Evolutionary conservation across 1,284 basidiomycete genomes (phyloP), one percentile per base, ranked within the genome.

Genomic region (Paramarasmius palmivorus): DNA sequence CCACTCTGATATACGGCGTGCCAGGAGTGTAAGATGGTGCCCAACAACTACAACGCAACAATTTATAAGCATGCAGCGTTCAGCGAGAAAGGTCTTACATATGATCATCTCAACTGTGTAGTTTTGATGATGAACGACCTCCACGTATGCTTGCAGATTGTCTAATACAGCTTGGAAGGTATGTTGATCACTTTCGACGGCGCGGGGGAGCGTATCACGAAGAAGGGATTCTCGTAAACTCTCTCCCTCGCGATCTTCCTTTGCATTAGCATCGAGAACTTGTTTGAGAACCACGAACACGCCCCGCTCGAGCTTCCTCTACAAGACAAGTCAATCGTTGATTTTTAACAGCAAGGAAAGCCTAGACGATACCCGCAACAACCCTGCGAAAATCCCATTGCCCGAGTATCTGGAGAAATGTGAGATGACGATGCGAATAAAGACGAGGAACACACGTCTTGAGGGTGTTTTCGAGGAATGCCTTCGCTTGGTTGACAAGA

Each of bases 361-460:
- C 41, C 69, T 40, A n/a, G n/a, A n/a, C n/a, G n/a, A n/a, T 59
- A 82, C 86, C 71, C 81, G 85, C 63, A 83, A 77, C 6, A 90
- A 59, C 52, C 75, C 71, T 42, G 75, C 68, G 53, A 87, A 76
- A 7, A 88, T 67, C 4, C 84, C 84, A 52, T 75, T 78, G 45
- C 73, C 73, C 4, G 74, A 74, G 59, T 82, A 83, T 59, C 82
- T 83, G 53, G 10, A 45, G 36, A 26, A 36, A 29, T 14, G n/a
- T n/a, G n/a, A n/a, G n/a, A n/a, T n/a, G n/a, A n/a, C n/a, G n/a
- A n/a, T n/a, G n/a, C n/a, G n/a, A n/a, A n/a, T n/a, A n/a, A n/a
- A n/a, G n/a, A n/a, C n/a, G n/a, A n/a, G n/a, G n/a, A 39, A 54
- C 76, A 49, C 61, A 85, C 84, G 72, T 73, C 25, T 71, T 70